These are phyloP conservation scores for Chaetomiaceae sp. DNA, from an alignment of 2,329 filamentous ascomycete species.

Conservation along the genomic window DNA sequence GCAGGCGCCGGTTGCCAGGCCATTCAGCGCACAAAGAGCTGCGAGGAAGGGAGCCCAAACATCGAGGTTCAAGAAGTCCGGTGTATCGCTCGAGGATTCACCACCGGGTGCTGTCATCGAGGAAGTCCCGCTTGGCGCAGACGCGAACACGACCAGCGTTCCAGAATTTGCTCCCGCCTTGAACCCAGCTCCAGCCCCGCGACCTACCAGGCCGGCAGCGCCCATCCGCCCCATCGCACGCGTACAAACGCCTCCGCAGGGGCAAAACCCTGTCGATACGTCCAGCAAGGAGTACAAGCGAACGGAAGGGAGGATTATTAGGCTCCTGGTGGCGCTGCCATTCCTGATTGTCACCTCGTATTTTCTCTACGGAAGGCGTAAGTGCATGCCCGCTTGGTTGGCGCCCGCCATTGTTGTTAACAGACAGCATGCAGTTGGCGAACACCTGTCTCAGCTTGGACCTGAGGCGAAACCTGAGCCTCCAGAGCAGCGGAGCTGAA, in stretches of 20 bases:
- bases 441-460: background rate
- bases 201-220: background rate
- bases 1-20: background rate
- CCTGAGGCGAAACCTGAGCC: background rate
- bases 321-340: slow-evolving; percentile 46
- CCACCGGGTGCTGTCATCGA: background rate
- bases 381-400: slow-evolving; percentile 24
- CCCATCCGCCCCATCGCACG: background rate
- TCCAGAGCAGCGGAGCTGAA: background rate
- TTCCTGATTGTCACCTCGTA: slow-evolving; percentile 51
- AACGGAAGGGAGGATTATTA: slow-evolving; percentile 40
- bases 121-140: background rate
- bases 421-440: slow-evolving; percentile 5
- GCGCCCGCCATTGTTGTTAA: background rate
- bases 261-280: slow-evolving; percentile 24
- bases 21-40: background rate
- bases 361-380: slow-evolving; percentile 45
- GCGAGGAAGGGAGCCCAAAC: background rate
- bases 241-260: background rate
- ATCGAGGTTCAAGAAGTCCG: slow-evolving; percentile 3
- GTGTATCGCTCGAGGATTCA: background rate
- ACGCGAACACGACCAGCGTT: background rate
- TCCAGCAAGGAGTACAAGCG: slow-evolving; percentile 38
- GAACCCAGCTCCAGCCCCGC: background rate
- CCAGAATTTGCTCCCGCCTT: background rate